phyloP scores from a whole-genome alignment of 2,329 filamentous ascomycete species.

The Lojkania enalia region DNA sequence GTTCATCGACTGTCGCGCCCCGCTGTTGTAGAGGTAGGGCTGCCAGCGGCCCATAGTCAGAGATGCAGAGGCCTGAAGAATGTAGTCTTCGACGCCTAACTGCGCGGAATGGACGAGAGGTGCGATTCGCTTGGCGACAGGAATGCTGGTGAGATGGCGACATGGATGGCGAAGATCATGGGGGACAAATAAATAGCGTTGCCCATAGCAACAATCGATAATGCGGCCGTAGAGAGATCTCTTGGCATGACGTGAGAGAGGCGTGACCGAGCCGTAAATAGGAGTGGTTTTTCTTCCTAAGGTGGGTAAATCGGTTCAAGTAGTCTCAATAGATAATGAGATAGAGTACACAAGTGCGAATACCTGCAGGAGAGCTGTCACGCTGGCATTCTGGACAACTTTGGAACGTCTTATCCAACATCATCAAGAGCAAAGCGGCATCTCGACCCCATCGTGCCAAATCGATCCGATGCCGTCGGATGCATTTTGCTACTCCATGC shows the following conservation, averaged over 20 bases:
- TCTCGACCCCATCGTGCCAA: too few species aligned
- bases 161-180: constrained; percentile 35
- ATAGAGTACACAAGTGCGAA: too few species aligned
- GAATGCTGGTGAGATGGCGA: constrained; percentile 35
- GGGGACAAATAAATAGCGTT: constrained; percentile 37
- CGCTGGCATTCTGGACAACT: too few species aligned
- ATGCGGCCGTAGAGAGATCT: background rate
- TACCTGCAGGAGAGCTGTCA: too few species aligned
- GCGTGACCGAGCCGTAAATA: too few species aligned
- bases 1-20: constrained; percentile 53
- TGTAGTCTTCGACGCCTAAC: constrained; percentile 28
- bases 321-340: too few species aligned
- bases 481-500: too few species aligned
- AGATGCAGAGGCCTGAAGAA: constrained; percentile 31
- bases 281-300: too few species aligned
- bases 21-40: constrained; percentile 74
- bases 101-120: constrained; percentile 30
- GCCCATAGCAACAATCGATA: constrained; percentile 36
- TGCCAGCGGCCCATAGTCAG: constrained; percentile 54
- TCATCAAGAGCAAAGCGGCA: too few species aligned
- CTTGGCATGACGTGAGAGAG: background rate
- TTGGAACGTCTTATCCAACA: too few species aligned
- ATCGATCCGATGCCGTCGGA: too few species aligned
- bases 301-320: too few species aligned
- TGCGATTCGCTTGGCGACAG: constrained; percentile 33